Evolutionary conservation across 208 protist genomes (phyloP), one percentile per base, ranked within the genome.

Genomic region (Balamuthia mandrillaris): DNA sequence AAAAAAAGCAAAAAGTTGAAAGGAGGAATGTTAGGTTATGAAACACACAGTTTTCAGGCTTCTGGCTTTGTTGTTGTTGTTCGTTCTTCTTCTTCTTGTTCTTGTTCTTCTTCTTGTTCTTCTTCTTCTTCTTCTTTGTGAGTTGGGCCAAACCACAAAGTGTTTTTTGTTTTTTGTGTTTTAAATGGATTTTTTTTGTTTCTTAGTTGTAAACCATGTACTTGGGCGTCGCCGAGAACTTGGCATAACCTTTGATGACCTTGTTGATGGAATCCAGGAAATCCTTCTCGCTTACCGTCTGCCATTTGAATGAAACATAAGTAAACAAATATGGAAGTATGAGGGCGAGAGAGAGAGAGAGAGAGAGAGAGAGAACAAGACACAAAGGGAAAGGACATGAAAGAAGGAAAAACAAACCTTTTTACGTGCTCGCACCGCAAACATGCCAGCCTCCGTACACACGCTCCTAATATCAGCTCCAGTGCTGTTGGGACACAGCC

Each of bases 181-280:
- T n/a, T n/a, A n/a, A n/a, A n/a, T n/a, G n/a, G n/a, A n/a, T n/a
- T n/a, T n/a, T n/a, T n/a, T n/a, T n/a, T n/a, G n/a, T n/a, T n/a
- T n/a, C n/a, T n/a, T 94, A 99, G 86, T 99, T 99, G 95, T 99
- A 99, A 0, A 98, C 97, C 98, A 99, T 99, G 89, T 99, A 99
- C 88, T 99, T 99, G 1, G 98, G 97, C 1, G 98, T 99, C 35
- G 98, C 97, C 49, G 95, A 98, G 94, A 99, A 99, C 93, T 99
- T 99, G 87, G 96, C 94, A 87, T 99, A 99, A 4, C 96, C 97
- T 93, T 99, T 99, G 88, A 99, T 98, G 49, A 99, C 99, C 94
- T 99, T 99, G 86, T 99, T 98, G 41, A 99, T 98, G 3, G 98
- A 96, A 49, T 99, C 98, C 1, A 99, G 86, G 86, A 99, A 99